Percentiles rank a stretch among this genome's conserved stretches.
phyloP scores from a whole-genome alignment of 208 protist species.

The Balamuthia mandrillaris region DNA sequence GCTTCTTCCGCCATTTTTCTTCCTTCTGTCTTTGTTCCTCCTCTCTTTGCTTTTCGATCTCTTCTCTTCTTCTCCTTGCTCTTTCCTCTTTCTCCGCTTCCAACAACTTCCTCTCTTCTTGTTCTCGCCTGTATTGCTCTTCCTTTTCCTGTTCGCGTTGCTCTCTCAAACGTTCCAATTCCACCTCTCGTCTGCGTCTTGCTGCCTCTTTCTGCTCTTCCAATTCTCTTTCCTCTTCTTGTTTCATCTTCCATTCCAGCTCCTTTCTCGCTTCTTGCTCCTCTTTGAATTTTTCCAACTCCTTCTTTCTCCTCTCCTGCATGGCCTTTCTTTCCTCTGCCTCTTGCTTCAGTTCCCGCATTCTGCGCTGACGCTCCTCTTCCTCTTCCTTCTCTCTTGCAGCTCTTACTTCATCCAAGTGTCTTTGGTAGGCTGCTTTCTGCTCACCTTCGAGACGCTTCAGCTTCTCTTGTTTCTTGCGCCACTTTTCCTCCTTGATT shows the following conservation, averaged over 20 bases:
- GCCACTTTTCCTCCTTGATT: too few species aligned
- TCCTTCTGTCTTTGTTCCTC: background rate
- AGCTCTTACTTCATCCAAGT: background rate
- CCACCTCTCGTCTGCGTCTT: background rate
- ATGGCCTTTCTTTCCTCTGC: background rate
- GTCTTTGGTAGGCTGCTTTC: background rate
- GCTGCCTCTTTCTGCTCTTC: background rate
- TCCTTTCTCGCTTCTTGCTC: conserved; percentile 2
- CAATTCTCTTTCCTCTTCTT: background rate
- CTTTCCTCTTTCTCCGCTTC: background rate
- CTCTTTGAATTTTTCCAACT: background rate
- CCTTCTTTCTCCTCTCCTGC: background rate
- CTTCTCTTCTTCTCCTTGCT: background rate
- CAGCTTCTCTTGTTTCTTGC: background rate
- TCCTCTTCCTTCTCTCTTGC: conserved; percentile 2
- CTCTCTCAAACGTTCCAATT: background rate
- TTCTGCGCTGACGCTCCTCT: background rate
- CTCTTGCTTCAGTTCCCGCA: background rate
- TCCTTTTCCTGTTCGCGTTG: conserved; percentile 6
- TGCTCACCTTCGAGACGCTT: background rate
- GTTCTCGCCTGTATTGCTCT: background rate
- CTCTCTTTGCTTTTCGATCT: background rate
- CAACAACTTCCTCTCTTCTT: background rate
- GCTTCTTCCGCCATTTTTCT: background rate
- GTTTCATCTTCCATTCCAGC: background rate